Conservation (phyloP, 2,329 filamentous ascomycete genomes). For the Nothopassalora personata region DNA sequence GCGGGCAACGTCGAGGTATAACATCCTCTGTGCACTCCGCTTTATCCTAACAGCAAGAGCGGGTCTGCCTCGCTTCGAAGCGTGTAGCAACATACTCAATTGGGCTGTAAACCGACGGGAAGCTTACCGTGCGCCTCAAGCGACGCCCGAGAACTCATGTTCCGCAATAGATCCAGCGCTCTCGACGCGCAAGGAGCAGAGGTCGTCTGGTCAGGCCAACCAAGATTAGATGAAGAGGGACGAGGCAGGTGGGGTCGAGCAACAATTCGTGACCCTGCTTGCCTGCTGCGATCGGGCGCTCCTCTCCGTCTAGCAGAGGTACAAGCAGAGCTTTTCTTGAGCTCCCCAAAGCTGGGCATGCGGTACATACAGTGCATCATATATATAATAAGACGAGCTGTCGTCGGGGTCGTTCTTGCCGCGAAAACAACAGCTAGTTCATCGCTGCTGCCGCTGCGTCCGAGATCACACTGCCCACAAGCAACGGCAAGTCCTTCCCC, state of each 20-base stretch:
- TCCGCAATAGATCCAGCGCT: constrained; percentile 21
- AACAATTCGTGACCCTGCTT: neutral
- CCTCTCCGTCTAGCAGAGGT: neutral
- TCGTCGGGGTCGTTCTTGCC: neutral
- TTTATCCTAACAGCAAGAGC: neutral
- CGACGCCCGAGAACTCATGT: constrained; percentile 1
- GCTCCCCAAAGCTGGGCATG: neutral
- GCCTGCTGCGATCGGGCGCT: neutral
- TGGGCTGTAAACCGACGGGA: constrained; percentile 1
- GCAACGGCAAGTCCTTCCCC: constrained; percentile 5
- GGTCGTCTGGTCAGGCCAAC: neutral
- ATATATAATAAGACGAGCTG: constrained; percentile 3
- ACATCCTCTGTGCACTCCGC: neutral
- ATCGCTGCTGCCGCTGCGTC: neutral
- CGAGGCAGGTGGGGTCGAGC: neutral
- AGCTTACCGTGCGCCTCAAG: neutral
- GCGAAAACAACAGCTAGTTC: neutral
- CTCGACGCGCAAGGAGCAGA: constrained; percentile 3
- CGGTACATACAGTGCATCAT: too few relatives aligned
- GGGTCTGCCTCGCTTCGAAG: neutral
- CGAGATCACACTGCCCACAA: neutral
- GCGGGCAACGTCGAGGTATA: neutral
- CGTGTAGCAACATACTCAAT: neutral
- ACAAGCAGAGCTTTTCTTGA: neutral
- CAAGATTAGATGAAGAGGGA: neutral